Evolutionary conservation across 1,139 yeast genomes (phyloP).

Genomic region (Candida tropicalis): DNA sequence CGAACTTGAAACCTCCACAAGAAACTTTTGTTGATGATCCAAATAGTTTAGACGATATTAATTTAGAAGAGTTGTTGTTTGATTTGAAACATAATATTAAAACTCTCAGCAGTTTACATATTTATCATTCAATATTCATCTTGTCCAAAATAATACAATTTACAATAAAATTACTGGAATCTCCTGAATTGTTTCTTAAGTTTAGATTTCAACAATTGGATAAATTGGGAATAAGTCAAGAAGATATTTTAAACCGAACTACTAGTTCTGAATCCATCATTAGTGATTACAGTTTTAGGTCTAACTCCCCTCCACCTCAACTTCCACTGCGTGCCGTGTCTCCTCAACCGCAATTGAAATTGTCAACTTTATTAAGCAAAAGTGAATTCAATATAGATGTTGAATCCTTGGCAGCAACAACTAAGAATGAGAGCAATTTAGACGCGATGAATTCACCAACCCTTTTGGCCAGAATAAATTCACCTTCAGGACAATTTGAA

Average conservation of each 20-base stretch:
- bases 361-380: constrained; percentile 16
- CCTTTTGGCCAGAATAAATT: constrained; percentile 12
- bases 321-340: constrained; percentile 12
- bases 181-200: constrained; percentile 26
- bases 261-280: constrained; percentile 1
- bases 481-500: constrained; percentile 7
- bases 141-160: constrained; percentile 34
- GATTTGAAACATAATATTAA: constrained; percentile 35
- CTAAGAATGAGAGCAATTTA: neutral
- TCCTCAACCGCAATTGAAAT: constrained; percentile 22
- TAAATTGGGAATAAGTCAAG: constrained; percentile 26
- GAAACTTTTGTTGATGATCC: constrained; percentile 52
- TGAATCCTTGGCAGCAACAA: neutral
- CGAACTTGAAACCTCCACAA: constrained; percentile 36
- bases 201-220: constrained; percentile 32
- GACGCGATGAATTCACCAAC: constrained; percentile 14
- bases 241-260: constrained; percentile 9
- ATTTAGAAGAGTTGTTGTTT: constrained; percentile 37
- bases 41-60: constrained; percentile 34
- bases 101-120: constrained; percentile 37
- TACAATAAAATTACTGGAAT: constrained; percentile 33
- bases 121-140: constrained; percentile 40
- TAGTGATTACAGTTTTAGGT: constrained; percentile 4
- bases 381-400: constrained; percentile 11
- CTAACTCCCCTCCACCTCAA: constrained; percentile 19